Evolutionary conservation across 2,329 filamentous ascomycete genomes (phyloP).

Genomic region (Aspergillus viridinutans): DNA sequence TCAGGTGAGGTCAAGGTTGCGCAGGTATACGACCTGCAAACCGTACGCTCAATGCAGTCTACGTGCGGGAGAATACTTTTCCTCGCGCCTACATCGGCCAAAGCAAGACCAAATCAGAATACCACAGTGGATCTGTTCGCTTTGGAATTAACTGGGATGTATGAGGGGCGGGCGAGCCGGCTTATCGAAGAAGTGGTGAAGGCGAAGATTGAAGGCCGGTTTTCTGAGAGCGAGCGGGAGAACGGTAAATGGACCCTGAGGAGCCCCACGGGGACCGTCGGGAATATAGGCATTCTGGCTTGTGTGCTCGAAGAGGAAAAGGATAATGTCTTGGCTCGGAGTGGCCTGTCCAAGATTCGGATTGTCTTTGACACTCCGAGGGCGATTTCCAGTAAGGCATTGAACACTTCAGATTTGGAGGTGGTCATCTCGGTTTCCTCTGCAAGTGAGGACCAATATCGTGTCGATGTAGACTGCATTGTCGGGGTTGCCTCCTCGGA

Average conservation of each 20-base stretch:
- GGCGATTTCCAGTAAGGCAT: slow-evolving; percentile 23
- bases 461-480: slow-evolving; percentile 58
- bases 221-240: slow-evolving; percentile 78
- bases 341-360: slow-evolving; percentile 29
- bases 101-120: slow-evolving; percentile 17
- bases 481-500: slow-evolving; percentile 71
- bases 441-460: slow-evolving; percentile 58
- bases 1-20: slow-evolving; percentile 69
- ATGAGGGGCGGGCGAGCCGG: slow-evolving; percentile 71
- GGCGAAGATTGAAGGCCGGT: slow-evolving; percentile 79
- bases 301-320: slow-evolving; percentile 41
- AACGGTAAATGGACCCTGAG: slow-evolving; percentile 75
- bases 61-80: slow-evolving; percentile 37
- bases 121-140: slow-evolving; percentile 52
- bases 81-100: slow-evolving; percentile 27
- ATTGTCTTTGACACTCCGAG: slow-evolving; percentile 36
- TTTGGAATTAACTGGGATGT: slow-evolving; percentile 68
- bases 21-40: slow-evolving; percentile 65
- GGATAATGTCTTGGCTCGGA: slow-evolving; percentile 51
- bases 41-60: slow-evolving; percentile 62
- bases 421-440: slow-evolving; percentile 64
- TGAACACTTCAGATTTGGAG: slow-evolving; percentile 35
- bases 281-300: slow-evolving; percentile 51
- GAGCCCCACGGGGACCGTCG: slow-evolving; percentile 57
- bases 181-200: slow-evolving; percentile 83